A percentile compares a stretch with the other conserved stretches of the same genome.
Evolutionary conservation across 2,329 filamentous ascomycete species (phyloP).

Genomic region (Colletotrichum noveboracense): DNA sequence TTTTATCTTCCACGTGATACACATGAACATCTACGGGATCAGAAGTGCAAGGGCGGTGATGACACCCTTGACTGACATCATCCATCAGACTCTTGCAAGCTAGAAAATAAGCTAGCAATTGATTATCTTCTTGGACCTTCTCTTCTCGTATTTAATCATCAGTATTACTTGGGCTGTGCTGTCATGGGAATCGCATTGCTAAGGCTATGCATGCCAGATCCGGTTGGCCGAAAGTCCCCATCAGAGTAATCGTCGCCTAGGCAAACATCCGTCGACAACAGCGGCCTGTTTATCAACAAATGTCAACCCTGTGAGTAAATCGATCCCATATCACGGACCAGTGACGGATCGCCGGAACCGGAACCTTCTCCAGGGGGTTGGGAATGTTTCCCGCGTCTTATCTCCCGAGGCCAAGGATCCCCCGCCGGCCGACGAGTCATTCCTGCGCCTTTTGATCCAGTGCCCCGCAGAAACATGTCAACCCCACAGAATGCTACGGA

Average conservation of each 20-base stretch:
- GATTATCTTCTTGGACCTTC: background rate
- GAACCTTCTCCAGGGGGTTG: slow-evolving; percentile 1
- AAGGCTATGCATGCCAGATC: background rate
- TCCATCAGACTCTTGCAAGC: background rate
- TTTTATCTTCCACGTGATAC: background rate
- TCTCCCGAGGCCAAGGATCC: background rate
- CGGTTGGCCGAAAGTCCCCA: background rate
- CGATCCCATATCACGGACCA: background rate
- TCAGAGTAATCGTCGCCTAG: background rate
- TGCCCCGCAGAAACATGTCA: slow-evolving; percentile 3
- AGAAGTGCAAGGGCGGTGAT: background rate
- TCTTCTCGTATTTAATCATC: background rate
- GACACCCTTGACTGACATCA: background rate
- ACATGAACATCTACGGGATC: background rate
- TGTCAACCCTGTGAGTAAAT: background rate
- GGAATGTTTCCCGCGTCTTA: slow-evolving; percentile 12
- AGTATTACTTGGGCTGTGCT: background rate
- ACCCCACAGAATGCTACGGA: slow-evolving; percentile 1
- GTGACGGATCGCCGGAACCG: slow-evolving; percentile 14
- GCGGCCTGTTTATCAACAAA: background rate
- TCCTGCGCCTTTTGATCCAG: background rate
- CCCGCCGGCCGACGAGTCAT: background rate
- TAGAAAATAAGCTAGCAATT: background rate
- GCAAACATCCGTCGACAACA: background rate
- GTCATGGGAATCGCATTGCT: background rate